These are phyloP conservation scores for Chrysoporthe cubensis DNA, from an alignment of 2,329 filamentous ascomycete genomes.

Conservation along the genomic window DNA sequence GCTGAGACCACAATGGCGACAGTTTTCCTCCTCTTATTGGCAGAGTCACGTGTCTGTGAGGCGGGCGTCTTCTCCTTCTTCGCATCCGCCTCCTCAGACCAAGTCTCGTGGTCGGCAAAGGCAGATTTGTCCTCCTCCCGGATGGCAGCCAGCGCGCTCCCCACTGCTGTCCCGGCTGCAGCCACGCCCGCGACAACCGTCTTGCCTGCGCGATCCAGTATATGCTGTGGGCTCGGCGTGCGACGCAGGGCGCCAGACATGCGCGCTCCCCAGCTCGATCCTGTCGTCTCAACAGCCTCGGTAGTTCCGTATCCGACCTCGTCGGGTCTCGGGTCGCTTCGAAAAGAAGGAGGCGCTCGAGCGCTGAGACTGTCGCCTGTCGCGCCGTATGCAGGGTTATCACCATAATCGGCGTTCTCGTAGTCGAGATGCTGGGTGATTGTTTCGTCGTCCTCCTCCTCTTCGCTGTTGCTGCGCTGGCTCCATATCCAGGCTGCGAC, in stretches of 20 bases:
- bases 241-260: constrained; percentile 81
- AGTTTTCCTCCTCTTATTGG: constrained; percentile 65
- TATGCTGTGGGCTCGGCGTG: constrained; percentile 85
- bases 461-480: constrained; percentile 77
- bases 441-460: constrained; percentile 61
- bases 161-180: constrained; percentile 80
- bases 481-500: constrained; percentile 93
- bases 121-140: constrained; percentile 81
- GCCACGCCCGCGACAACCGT: constrained; percentile 80
- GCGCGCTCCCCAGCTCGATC: constrained; percentile 69
- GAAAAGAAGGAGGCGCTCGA: constrained; percentile 45
- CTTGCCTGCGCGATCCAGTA: constrained; percentile 82
- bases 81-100: constrained; percentile 86
- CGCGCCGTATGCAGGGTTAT: constrained; percentile 55
- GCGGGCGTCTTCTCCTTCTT: constrained; percentile 53
- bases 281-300: constrained; percentile 41
- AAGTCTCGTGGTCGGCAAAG: constrained; percentile 84
- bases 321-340: constrained; percentile 42
- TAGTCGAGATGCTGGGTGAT: constrained; percentile 57
- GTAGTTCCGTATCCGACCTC: constrained; percentile 48
- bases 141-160: constrained; percentile 80
- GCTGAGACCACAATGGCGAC: constrained; percentile 91
- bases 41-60: constrained; percentile 39
- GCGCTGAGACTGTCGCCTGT: constrained; percentile 41
- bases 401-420: constrained; percentile 51